These are phyloP conservation scores for Populus pruinosa DNA, from an alignment of 345 rosid species.

Conservation along the genomic window DNA sequence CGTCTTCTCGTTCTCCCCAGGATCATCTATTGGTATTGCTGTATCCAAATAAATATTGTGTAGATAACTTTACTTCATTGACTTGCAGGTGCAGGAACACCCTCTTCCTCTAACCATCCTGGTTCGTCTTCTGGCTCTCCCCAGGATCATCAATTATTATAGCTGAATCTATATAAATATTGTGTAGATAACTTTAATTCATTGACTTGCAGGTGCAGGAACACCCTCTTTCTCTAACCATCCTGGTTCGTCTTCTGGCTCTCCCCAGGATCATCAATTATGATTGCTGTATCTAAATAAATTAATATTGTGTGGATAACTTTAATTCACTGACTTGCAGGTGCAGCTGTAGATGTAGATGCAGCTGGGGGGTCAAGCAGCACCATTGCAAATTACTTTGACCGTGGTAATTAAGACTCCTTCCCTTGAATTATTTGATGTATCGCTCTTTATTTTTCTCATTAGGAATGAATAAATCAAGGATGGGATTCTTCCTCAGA, in stretches of 20 bases:
- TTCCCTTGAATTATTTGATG: neutral
- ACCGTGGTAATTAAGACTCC: neutral
- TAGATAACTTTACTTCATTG: neutral
- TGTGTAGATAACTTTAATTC: neutral
- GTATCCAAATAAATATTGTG: neutral
- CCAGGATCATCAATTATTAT: neutral
- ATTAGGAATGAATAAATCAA: neutral
- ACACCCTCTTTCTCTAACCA: neutral
- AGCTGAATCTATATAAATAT: neutral
- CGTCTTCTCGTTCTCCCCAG: neutral
- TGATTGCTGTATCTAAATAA: neutral
- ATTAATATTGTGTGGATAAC: neutral
- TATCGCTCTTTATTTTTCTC: neutral
- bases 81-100: neutral
- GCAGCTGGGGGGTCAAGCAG: neutral
- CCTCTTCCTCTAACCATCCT: neutral
- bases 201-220: neutral
- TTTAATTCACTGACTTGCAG: neutral
- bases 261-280: neutral
- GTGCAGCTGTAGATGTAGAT: neutral
- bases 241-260: neutral
- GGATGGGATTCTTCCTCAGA: neutral
- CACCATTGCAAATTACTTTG: neutral
- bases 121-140: neutral
- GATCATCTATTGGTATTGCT: neutral